phyloP scores from a whole-genome alignment of 164 flowering plant species.

The Umbellularia californica region DNA sequence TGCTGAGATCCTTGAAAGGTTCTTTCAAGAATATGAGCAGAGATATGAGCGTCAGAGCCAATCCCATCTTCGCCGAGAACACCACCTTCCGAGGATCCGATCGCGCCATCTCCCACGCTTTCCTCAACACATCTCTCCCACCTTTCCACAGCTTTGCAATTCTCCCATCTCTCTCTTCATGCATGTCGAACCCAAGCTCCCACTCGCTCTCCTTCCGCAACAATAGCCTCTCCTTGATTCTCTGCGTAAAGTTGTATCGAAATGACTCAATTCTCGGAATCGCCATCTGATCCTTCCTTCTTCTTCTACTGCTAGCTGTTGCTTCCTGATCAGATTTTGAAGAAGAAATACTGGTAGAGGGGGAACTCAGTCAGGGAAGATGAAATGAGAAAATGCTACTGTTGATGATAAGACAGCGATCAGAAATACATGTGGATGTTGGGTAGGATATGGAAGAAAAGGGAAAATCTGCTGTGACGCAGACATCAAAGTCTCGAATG shows the following conservation, averaged over 20 bases:
- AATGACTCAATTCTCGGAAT: constrained; percentile 24
- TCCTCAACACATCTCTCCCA: constrained; percentile 19
- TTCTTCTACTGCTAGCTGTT: not conserved
- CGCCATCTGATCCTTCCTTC: constrained; percentile 3
- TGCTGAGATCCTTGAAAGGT: constrained; percentile 42
- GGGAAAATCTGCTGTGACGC: no score
- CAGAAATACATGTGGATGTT: no score
- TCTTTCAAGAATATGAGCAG: constrained; percentile 59
- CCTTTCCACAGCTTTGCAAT: constrained; percentile 11
- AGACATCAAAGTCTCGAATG: no score
- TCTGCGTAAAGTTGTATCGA: constrained; percentile 25
- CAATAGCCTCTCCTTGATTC: constrained; percentile 25
- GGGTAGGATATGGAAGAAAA: no score
- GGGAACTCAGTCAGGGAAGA: no score
- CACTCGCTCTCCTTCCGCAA: constrained; percentile 23
- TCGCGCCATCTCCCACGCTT: constrained; percentile 48
- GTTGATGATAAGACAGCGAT: no score
- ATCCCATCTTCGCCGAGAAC: constrained; percentile 64
- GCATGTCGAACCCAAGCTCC: constrained; percentile 23
- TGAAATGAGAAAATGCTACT: no score
- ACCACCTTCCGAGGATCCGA: constrained; percentile 61
- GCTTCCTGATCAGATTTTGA: no score
- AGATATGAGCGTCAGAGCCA: constrained; percentile 58
- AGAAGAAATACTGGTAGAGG: no score
- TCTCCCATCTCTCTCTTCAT: constrained; percentile 14